A percentile compares a stretch with the other conserved stretches of the same genome.
phyloP scores from a whole-genome alignment of 495 filamentous ascomycete genomes.

The Aspergillus biplanus region DNA sequence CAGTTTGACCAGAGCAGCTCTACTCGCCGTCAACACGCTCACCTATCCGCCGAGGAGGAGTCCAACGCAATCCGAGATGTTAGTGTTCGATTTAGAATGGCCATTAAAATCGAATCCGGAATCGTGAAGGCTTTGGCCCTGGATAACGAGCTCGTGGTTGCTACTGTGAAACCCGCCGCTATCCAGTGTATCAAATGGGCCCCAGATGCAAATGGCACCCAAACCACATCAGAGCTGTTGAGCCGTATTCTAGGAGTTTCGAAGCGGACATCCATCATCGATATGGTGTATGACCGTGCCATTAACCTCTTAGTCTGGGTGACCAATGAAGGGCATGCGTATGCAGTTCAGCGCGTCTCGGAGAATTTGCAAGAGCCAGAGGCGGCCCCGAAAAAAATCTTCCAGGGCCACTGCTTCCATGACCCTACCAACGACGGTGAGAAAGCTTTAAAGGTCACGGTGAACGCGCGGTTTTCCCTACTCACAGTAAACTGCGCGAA shows the following conservation, averaged over 20 bases:
- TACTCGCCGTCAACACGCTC: conserved; percentile 70
- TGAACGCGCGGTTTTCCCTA: conserved; percentile 93
- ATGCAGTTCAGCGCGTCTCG: conserved; percentile 80
- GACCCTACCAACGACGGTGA: conserved; percentile 61
- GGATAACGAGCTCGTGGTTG: conserved; percentile 91
- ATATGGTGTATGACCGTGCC: conserved; percentile 95
- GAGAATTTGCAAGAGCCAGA: conserved; percentile 37
- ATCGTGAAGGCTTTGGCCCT: conserved; percentile 86
- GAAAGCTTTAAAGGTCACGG: conserved; percentile 71
- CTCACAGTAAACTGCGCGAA: conserved; percentile 84
- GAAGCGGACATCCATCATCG: conserved; percentile 71
- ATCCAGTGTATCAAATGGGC: conserved; percentile 97
- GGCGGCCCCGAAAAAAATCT: conserved; percentile 62
- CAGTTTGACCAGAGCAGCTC: conserved; percentile 72
- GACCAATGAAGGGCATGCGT: conserved; percentile 85
- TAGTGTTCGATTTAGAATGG: conserved; percentile 92
- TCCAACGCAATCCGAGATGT: conserved; percentile 83
- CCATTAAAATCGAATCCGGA: conserved; percentile 96
- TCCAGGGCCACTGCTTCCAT: conserved; percentile 91
- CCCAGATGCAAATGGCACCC: conserved; percentile 75
- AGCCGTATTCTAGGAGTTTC: conserved; percentile 83
- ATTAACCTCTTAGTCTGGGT: conserved; percentile 98
- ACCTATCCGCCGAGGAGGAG: conserved; percentile 63
- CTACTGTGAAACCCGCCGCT: conserved; percentile 89
- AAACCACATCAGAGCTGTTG: conserved; percentile 89